These are phyloP conservation scores for Saccharomycopsis oosterbeekiorum DNA, from an alignment of 805 yeast species.

Conservation along the genomic window DNA sequence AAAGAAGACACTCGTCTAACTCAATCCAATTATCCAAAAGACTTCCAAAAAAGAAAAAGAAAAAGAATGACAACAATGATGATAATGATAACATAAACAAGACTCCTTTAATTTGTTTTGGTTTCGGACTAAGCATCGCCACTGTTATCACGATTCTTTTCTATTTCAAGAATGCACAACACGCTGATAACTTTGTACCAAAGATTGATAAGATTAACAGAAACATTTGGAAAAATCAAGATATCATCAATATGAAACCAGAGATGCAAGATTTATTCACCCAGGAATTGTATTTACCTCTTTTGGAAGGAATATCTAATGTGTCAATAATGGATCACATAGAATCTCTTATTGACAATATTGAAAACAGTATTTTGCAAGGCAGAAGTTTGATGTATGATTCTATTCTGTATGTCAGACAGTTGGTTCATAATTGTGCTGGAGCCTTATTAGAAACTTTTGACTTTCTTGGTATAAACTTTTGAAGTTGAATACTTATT, in stretches of 20 bases:
- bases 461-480: not conserved
- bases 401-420: not conserved
- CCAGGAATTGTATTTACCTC: not conserved
- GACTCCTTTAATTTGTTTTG: conserved; percentile 10
- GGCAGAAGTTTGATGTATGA: not conserved
- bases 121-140: conserved; percentile 14
- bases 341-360: not conserved
- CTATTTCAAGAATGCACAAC: not conserved
- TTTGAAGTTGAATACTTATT: not conserved
- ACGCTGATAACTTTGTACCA: not conserved
- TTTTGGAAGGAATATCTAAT: not conserved
- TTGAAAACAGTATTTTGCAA: not conserved
- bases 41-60: not conserved
- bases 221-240: not conserved
- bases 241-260: not conserved
- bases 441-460: not conserved
- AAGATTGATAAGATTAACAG: not conserved
- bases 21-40: not conserved
- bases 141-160: conserved; percentile 13
- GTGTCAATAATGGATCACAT: not conserved
- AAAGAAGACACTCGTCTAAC: conserved; percentile 3
- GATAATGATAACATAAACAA: conserved; percentile 13
- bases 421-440: not conserved
- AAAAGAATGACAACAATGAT: conserved; percentile 9
- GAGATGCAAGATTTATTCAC: not conserved